Evolutionary conservation across 768 basidiomycete species (phyloP), one percentile per base, ranked within the genome.

Genomic region (Phylloporus sp.): DNA sequence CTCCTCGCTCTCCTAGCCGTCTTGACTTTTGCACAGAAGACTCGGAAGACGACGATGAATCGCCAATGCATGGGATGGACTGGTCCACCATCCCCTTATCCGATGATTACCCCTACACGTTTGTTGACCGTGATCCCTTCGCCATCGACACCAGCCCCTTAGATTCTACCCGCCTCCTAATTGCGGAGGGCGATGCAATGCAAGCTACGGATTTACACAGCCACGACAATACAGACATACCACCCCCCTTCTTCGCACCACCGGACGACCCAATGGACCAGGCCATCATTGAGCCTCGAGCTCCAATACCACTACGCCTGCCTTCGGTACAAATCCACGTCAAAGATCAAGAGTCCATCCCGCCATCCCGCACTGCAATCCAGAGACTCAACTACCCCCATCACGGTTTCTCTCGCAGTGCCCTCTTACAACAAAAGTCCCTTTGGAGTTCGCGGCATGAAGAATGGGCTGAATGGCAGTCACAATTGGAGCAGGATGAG

Each of bases 401-500:
- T 50, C 84, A 78, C 56, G 84, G 84, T 2, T 72, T 80, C 52
- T 86, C 84, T 11, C 76, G 77, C 15, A 76, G 74, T 48, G 78
- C 79, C 2, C 71, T 86, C 28, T 65, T 71, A 13, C 75, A 83
- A 55, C 63, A 77, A 53, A 86, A 83, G 58, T 76, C 67, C 61
- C 74, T 86, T 53, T 86, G 84, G 84, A 66, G 69, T 29, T 59
- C 70, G 6, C 77, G 81, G 17, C 73, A 77, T 46, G 77, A 77
- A 38, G 71, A 74, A 41, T 80, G 75, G 76, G 62, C 66, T 21
- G 71, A 68, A 32, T 70, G 70, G 57, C 58, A 60, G 34, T 53
- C 56, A 43, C 49, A 42, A 29, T 23, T 37, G 32, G 48, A 43
- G 44, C 54, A 47, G 35, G 36, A 42, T 15, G 35, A 40, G 23